Evolutionary conservation across 306 rosid genomes (phyloP).

Genomic region (Quillaja saponaria): DNA sequence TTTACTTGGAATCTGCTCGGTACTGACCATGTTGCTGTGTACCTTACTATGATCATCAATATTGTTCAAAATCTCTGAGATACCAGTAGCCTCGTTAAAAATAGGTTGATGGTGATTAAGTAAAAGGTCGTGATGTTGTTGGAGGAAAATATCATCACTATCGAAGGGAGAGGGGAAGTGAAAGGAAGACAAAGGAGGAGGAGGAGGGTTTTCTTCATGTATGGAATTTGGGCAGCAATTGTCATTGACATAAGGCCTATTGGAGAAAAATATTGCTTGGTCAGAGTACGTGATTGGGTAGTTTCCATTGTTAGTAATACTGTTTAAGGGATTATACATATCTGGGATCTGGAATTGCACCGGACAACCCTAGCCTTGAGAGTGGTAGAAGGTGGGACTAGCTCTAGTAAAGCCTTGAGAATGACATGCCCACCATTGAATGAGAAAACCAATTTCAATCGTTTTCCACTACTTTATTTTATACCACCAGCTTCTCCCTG

Average conservation of each 20-base stretch:
- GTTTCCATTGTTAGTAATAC: slow-evolving; percentile 32
- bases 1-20: slow-evolving; percentile 44
- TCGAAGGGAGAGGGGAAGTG: slow-evolving; percentile 59
- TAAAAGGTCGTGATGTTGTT: slow-evolving; percentile 31
- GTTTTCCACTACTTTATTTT: slow-evolving; percentile 37
- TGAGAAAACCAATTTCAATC: slow-evolving; percentile 31
- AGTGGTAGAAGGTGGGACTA: slow-evolving; percentile 26
- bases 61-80: slow-evolving; percentile 27
- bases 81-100: not conserved
- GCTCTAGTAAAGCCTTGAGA: slow-evolving; percentile 26
- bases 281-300: slow-evolving; percentile 51
- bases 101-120: slow-evolving; percentile 31
- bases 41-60: not conserved
- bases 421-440: slow-evolving; percentile 33
- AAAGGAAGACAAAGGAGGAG: slow-evolving; percentile 42
- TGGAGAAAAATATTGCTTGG: slow-evolving; percentile 33
- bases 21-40: not conserved
- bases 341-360: slow-evolving; percentile 30
- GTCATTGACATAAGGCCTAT: slow-evolving; percentile 42
- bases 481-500: slow-evolving; percentile 26
- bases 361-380: slow-evolving; percentile 39
- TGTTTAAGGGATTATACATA: slow-evolving; percentile 64
- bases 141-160: slow-evolving; percentile 40
- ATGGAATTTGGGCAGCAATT: slow-evolving; percentile 35
- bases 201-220: slow-evolving; percentile 23